Conservation (phyloP, 345 rosid species). For the Pelargonium nanum region DNA sequence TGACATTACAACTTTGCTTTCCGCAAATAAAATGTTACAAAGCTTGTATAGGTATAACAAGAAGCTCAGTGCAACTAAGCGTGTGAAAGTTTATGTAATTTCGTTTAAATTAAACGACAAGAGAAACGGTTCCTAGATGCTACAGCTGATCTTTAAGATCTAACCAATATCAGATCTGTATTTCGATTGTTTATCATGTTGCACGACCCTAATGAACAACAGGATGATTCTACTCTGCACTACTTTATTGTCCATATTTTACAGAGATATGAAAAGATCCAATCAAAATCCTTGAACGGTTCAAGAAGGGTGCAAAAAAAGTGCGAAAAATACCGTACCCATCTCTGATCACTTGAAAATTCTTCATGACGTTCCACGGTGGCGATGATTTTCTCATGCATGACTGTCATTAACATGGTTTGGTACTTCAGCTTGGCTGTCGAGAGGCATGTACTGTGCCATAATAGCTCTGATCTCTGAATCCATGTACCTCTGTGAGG, state of each 20-base stretch:
- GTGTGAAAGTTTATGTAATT: too few relatives aligned
- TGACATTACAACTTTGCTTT: too few relatives aligned
- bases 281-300: conserved; percentile 9
- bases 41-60: background rate
- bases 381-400: conserved; percentile 26
- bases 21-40: background rate
- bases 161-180: background rate
- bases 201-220: conserved; percentile 13
- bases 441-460: conserved; percentile 21
- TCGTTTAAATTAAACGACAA: too few relatives aligned
- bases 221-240: conserved; percentile 13
- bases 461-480: conserved; percentile 27
- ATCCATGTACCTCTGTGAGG: conserved; percentile 84
- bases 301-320: conserved; percentile 5
- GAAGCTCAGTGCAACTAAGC: background rate
- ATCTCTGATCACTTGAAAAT: conserved; percentile 2
- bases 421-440: conserved; percentile 12
- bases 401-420: conserved; percentile 33
- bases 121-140: too few relatives aligned
- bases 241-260: conserved; percentile 14
- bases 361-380: background rate
- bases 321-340: background rate
- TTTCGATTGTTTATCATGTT: conserved; percentile 14
- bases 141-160: too few relatives aligned
- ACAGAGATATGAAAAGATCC: conserved; percentile 11